These are phyloP conservation scores for Alternaria infectoria DNA, from an alignment of 2,329 filamentous ascomycete species.

Conservation along the genomic window DNA sequence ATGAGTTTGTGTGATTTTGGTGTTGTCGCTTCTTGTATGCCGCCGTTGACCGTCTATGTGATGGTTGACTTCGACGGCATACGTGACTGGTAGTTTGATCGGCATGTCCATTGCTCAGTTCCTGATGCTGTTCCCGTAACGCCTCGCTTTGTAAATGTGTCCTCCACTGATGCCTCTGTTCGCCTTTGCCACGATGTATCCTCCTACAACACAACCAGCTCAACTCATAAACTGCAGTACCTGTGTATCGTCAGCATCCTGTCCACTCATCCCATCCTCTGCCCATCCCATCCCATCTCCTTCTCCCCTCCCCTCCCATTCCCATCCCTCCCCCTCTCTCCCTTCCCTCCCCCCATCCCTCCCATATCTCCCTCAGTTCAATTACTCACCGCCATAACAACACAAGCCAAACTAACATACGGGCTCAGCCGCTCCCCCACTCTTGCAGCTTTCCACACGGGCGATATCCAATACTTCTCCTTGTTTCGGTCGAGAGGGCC, in stretches of 20 bases:
- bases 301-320: not conserved
- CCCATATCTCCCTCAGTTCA: not conserved
- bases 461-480: conserved; percentile 77
- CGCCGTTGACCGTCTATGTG: not conserved
- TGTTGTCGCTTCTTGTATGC: not conserved
- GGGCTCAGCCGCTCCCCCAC: conserved; percentile 93
- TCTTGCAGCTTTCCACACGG: conserved; percentile 95
- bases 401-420: conserved; percentile 92
- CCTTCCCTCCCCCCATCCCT: no score
- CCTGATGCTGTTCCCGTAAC: not conserved
- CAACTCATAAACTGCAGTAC: conserved; percentile 39
- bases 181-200: not conserved
- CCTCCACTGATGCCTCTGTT: not conserved
- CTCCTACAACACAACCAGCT: not conserved
- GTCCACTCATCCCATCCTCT: not conserved
- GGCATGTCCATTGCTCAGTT: not conserved
- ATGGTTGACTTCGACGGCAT: not conserved
- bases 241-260: conserved; percentile 15
- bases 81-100: not conserved
- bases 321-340: no score
- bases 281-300: not conserved
- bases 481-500: conserved; percentile 92
- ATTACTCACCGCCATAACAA: conserved; percentile 81
- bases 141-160: conserved; percentile 2
- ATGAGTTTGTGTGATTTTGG: not conserved